These are phyloP conservation scores for Rauvolfia tetraphylla DNA, from an alignment of 257 asterid genomes.

Conservation along the genomic window DNA sequence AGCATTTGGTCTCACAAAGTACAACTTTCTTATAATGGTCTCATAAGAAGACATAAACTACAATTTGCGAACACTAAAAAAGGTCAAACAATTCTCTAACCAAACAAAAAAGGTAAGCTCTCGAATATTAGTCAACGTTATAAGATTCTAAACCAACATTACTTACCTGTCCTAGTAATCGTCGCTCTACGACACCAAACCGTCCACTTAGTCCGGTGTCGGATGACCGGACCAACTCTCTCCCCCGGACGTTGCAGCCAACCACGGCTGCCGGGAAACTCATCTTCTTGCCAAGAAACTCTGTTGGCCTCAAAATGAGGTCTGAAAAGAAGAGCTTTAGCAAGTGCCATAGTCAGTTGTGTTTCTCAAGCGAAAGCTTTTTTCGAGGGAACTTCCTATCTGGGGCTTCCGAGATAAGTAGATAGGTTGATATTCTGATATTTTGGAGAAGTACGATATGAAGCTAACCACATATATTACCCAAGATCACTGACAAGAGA, in stretches of 20 bases:
- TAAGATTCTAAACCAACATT: not conserved
- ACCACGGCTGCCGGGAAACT: not conserved
- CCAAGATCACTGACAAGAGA: no score
- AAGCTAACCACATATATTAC: not conserved
- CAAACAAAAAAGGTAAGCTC: no score
- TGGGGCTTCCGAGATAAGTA: no score
- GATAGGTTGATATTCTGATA: no score
- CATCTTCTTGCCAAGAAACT: not conserved
- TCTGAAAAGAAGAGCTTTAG: not conserved
- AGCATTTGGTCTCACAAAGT: no score
- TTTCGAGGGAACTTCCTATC: no score
- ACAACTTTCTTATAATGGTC: no score
- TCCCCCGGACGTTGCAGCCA: not conserved
- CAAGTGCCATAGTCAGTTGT: slow-evolving; percentile 9
- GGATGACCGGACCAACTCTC: not conserved
- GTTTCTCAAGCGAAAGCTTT: no score
- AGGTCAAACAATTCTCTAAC: no score
- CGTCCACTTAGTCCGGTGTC: not conserved
- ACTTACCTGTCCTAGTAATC: not conserved
- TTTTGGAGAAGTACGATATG: not conserved
- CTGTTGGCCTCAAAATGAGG: slow-evolving; percentile 2
- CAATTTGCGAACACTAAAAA: no score
- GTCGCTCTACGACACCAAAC: not conserved
- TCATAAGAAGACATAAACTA: no score
- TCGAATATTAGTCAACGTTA: no score